Base-by-base conservation (phyloP, 495 filamentous ascomycete genomes). In the Hyaloscypha bicolor region DNA sequence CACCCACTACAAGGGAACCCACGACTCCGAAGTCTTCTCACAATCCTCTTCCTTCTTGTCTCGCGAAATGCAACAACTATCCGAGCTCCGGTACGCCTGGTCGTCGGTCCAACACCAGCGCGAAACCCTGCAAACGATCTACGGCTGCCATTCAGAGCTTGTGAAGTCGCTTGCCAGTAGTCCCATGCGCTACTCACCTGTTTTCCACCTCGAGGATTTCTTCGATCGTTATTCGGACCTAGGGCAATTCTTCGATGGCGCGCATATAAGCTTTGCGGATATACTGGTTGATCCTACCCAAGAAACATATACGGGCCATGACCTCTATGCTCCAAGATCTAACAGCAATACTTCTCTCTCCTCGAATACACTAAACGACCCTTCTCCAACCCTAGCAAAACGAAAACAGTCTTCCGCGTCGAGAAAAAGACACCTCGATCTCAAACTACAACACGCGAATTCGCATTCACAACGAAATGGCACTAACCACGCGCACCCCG, bases 201-300 rank as follows among this genome's bases (percentile, higher is more conserved):
- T 90, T 19, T 94, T 94, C 71, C 90, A 93, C 64, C 83, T 93
- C 4, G 92, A 96, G 68, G 91, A 93, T 70, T 96, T 96, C 75
- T 89, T 94, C 72, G 91, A 94, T 71, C 85, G 92, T 25, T 96
- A 96, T 61, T 77, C 78, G 3, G 82, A 79, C 55, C 74, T 83
- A 12, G 77, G 77, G 4, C 75, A 79, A 12, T 81, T 76, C 12
- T 85, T 86, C 59, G 82, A 86, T 55, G 76, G 81, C 2, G 81
- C 82, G 0, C 82, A 82, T 62, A 74, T 84, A 6, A 80, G 76
- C 32, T 77, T 91, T 37, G 78, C 69, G 4, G 72, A 74, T 51
- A 67, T 71, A 5, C 19, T 64, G 5, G 51, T 84, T 14, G 83
- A 85, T 51, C 76, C 82, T 25, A 74, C 77, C 0, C 72, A 80